Percentiles rank a stretch among this genome's conserved stretches.
Conservation (phyloP, 2,329 filamentous ascomycete genomes). For the Penicillium capsulatum region DNA sequence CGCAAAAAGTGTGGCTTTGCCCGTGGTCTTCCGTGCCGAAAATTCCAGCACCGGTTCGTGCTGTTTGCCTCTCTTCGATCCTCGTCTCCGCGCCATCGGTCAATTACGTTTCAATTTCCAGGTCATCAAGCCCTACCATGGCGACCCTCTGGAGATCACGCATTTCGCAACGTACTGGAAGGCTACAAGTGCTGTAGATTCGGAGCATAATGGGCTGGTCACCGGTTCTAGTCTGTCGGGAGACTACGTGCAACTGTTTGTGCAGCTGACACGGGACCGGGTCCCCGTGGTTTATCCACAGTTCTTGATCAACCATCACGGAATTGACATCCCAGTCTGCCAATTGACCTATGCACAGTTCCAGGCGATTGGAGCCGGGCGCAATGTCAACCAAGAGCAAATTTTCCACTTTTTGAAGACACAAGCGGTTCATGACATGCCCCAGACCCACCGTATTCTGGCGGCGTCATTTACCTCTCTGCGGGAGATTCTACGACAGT, state of each 20-base stretch:
- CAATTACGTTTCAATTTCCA: constrained; percentile 92
- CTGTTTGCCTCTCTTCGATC: constrained; percentile 87
- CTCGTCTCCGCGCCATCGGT: constrained; percentile 83
- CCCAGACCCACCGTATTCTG: constrained; percentile 66
- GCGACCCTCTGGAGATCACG: constrained; percentile 89
- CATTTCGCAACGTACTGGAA: constrained; percentile 99
- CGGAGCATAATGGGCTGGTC: constrained; percentile 78
- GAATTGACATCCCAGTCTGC: constrained; percentile 75
- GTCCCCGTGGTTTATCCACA: constrained; percentile 81
- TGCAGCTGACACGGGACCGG: constrained; percentile 85
- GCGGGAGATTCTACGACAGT: constrained; percentile 66
- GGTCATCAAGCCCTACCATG: constrained; percentile 92
- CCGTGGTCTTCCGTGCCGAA: constrained; percentile 74
- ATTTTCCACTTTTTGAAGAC: constrained; percentile 30
- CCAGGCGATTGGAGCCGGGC: constrained; percentile 42
- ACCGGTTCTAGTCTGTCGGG: constrained; percentile 93
- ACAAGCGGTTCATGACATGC: constrained; percentile 45
- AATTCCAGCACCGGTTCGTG: constrained; percentile 73
- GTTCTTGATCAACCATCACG: constrained; percentile 73
- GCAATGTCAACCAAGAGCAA: constrained; percentile 25
- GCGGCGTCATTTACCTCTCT: constrained; percentile 75
- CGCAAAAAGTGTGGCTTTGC: constrained; percentile 87
- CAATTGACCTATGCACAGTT: constrained; percentile 66
- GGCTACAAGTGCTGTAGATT: constrained; percentile 87
- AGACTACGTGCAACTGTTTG: constrained; percentile 88